Evolutionary conservation across 805 yeast genomes (phyloP).

Genomic region (Yamadazyma nakazawae): DNA sequence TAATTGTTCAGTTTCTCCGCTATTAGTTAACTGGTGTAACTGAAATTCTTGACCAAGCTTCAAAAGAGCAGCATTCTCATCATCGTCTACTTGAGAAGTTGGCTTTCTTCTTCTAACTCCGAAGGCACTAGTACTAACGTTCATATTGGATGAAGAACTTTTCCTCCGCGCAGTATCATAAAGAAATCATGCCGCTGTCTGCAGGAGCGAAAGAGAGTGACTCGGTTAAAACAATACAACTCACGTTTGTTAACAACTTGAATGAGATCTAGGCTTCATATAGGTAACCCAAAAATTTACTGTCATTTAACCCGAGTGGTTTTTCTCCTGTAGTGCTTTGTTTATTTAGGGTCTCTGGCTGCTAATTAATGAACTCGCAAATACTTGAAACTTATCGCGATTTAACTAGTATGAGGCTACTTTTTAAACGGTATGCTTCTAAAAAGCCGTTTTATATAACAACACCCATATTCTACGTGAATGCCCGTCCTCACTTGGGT

Average conservation of each 20-base stretch:
- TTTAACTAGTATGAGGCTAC: background rate
- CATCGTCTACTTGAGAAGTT: slow-evolving; percentile 67
- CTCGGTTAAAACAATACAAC: too few relatives aligned
- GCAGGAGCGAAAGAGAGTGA: background rate
- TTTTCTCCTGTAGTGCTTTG: too few relatives aligned
- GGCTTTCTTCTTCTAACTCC: slow-evolving; percentile 75
- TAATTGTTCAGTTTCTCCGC: slow-evolving; percentile 71
- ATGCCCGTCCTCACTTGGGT: slow-evolving; percentile 92
- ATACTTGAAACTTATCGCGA: background rate
- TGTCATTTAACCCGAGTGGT: too few relatives aligned
- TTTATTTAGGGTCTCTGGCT: too few relatives aligned
- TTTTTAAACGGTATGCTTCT: background rate
- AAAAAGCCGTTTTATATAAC: slow-evolving; percentile 47
- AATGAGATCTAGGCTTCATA: too few relatives aligned
- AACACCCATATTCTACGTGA: slow-evolving; percentile 94
- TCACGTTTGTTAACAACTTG: too few relatives aligned
- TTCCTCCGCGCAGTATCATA: background rate
- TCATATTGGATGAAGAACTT: slow-evolving; percentile 47
- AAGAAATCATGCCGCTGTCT: background rate
- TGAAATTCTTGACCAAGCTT: slow-evolving; percentile 93
- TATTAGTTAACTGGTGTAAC: slow-evolving; percentile 72
- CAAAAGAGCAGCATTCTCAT: slow-evolving; percentile 85
- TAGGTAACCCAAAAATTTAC: too few relatives aligned
- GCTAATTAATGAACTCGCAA: background rate
- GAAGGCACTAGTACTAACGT: slow-evolving; percentile 83